Evolutionary conservation across 179 eudicot genomes (phyloP).

Genomic region (Heliamphora pulchella): DNA sequence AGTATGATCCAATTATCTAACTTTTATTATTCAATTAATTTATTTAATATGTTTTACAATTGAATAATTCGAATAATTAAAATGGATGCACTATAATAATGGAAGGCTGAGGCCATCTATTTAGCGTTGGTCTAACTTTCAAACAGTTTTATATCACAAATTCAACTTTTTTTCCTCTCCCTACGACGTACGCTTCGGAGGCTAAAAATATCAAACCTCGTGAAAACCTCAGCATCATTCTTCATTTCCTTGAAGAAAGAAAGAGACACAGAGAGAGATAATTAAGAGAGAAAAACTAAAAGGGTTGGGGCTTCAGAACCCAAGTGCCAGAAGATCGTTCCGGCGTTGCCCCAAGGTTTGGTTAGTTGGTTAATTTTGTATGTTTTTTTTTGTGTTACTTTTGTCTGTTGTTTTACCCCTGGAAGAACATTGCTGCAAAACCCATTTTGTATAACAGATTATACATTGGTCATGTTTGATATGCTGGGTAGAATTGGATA

Average conservation of each 20-base stretch:
- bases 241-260: not conserved
- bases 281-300: too few species aligned
- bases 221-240: not conserved
- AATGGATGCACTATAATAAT: too few species aligned
- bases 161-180: conserved; percentile 6
- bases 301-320: not conserved
- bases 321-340: not conserved
- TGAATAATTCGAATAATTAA: too few species aligned
- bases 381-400: not conserved
- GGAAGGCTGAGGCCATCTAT: too few species aligned
- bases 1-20: too few species aligned
- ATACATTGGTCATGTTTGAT: not conserved
- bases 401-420: not conserved
- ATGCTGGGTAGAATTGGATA: not conserved
- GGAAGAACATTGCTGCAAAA: not conserved
- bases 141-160: not conserved
- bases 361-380: not conserved
- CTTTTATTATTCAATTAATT: too few species aligned
- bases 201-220: conserved; percentile 5
- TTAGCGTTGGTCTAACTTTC: not conserved
- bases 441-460: not conserved
- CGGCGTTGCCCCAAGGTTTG: not conserved
- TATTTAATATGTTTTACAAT: too few species aligned
- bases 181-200: not conserved
- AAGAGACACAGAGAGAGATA: not conserved